Evolutionary conservation across 2,329 filamentous ascomycete genomes (phyloP).

Genomic region (Nannizzia gypsea): DNA sequence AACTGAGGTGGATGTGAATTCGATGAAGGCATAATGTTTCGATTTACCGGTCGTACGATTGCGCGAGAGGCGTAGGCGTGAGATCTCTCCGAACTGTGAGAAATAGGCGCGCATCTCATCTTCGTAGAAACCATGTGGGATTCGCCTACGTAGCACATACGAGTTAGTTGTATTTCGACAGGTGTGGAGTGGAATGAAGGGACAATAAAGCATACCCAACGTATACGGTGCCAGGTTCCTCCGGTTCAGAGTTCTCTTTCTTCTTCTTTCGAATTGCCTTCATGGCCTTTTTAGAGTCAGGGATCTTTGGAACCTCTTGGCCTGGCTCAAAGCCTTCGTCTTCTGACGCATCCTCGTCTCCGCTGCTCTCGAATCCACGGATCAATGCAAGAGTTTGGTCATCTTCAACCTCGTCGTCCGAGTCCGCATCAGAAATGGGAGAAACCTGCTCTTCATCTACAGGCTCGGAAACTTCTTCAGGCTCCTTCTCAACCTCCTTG

Average conservation of each 20-base stretch:
- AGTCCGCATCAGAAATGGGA: conserved; percentile 16
- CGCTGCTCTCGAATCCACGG: conserved; percentile 45
- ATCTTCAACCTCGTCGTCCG: conserved; percentile 31
- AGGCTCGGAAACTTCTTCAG: conserved; percentile 24
- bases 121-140: conserved; percentile 95
- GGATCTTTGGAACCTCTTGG: conserved; percentile 32
- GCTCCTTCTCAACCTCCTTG: conserved; percentile 19
- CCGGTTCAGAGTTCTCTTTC: conserved; percentile 27
- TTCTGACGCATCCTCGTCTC: conserved; percentile 37
- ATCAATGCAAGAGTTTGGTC: conserved; percentile 45
- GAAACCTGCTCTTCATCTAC: conserved; percentile 17
- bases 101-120: conserved; percentile 91
- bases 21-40: conserved; percentile 91
- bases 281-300: conserved; percentile 36
- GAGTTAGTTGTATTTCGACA: conserved; percentile 8
- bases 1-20: conserved; percentile 66
- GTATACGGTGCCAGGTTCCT: conserved; percentile 66
- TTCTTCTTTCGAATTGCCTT: conserved; percentile 43
- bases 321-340: conserved; percentile 38
- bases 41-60: conserved; percentile 84
- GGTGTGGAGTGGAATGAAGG: too few relatives aligned
- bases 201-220: conserved; percentile 47
- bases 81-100: conserved; percentile 78
- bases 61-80: conserved; percentile 67
- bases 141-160: conserved; percentile 41